Evolutionary conservation across 73 alveolate species (phyloP).

Genomic region (Effrenium voratum): DNA sequence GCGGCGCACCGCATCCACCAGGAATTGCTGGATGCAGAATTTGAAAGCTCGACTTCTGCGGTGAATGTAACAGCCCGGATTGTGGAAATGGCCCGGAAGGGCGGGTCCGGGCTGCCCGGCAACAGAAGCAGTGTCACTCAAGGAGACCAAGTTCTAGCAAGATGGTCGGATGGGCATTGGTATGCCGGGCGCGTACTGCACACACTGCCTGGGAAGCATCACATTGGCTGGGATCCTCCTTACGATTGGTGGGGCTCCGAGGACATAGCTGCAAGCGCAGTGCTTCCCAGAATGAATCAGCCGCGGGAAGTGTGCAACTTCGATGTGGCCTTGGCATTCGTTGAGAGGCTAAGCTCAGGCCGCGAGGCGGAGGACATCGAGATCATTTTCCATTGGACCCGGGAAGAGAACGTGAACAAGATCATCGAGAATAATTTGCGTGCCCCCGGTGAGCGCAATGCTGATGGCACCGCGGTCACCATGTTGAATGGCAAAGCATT

Average conservation of each 20-base stretch:
- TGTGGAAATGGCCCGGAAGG: conserved; percentile 86
- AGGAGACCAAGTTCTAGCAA: conserved; percentile 59
- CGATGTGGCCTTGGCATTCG: conserved; percentile 78
- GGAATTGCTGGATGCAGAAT: conserved; percentile 38
- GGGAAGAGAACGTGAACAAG: conserved; percentile 35
- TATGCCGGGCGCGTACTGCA: conserved; percentile 11
- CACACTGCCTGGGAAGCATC: neutral
- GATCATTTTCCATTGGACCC: conserved; percentile 76
- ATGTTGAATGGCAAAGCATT: conserved; percentile 40
- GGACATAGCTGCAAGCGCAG: neutral
- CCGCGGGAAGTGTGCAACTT: conserved; percentile 87
- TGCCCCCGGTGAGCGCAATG: conserved; percentile 40
- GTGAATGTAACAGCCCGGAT: conserved; percentile 35
- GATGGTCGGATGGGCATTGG: conserved; percentile 75
- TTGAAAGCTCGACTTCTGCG: conserved; percentile 22
- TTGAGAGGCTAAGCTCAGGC: neutral
- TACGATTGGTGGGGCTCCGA: conserved; percentile 17
- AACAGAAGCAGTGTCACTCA: conserved; percentile 9
- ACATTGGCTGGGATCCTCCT: conserved; percentile 44
- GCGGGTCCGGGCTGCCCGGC: conserved; percentile 81
- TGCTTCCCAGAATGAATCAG: conserved; percentile 67
- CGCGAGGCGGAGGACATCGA: neutral
- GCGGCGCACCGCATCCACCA: conserved; percentile 53
- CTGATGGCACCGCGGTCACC: conserved; percentile 62
- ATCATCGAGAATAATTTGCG: conserved; percentile 56